phyloP scores from a whole-genome alignment of 805 yeast genomes.

The Starmerella riodocensis region DNA sequence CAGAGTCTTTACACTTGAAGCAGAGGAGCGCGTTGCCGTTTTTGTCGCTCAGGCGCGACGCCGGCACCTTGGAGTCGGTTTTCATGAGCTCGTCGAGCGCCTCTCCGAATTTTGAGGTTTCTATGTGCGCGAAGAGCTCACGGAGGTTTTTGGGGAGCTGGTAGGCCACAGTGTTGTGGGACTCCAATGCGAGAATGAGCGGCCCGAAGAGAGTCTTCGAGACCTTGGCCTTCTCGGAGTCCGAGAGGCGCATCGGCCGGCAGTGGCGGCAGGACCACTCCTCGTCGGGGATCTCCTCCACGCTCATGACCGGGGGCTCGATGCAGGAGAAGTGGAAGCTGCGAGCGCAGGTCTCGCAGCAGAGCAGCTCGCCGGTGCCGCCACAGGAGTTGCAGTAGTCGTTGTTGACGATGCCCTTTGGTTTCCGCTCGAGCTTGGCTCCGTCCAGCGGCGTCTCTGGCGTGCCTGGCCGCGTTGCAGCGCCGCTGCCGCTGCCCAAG shows the following conservation, averaged over 20 bases:
- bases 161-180: slow-evolving; percentile 53
- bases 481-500: neutral
- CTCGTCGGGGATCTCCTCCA: slow-evolving; percentile 41
- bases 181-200: slow-evolving; percentile 44
- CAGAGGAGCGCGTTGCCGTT: slow-evolving; percentile 60
- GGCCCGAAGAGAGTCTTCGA: slow-evolving; percentile 37
- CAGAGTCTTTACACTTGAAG: slow-evolving; percentile 62
- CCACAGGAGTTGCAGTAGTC: slow-evolving; percentile 90
- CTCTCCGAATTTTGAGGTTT: slow-evolving; percentile 54
- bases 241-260: slow-evolving; percentile 15
- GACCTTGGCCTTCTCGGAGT: slow-evolving; percentile 3
- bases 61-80: slow-evolving; percentile 6
- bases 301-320: slow-evolving; percentile 72
- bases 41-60: slow-evolving; percentile 40
- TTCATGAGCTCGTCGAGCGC: slow-evolving; percentile 41
- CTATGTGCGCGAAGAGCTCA: slow-evolving; percentile 60
- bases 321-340: slow-evolving; percentile 87
- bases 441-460: neutral
- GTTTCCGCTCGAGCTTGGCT: neutral
- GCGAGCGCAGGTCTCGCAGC: slow-evolving; percentile 87
- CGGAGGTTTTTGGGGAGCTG: slow-evolving; percentile 55
- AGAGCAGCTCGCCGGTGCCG: slow-evolving; percentile 73
- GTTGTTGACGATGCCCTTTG: slow-evolving; percentile 39
- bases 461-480: neutral
- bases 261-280: slow-evolving; percentile 88